Conservation (phyloP, 78 protist genomes). For the Monosiga brevicollis region DNA sequence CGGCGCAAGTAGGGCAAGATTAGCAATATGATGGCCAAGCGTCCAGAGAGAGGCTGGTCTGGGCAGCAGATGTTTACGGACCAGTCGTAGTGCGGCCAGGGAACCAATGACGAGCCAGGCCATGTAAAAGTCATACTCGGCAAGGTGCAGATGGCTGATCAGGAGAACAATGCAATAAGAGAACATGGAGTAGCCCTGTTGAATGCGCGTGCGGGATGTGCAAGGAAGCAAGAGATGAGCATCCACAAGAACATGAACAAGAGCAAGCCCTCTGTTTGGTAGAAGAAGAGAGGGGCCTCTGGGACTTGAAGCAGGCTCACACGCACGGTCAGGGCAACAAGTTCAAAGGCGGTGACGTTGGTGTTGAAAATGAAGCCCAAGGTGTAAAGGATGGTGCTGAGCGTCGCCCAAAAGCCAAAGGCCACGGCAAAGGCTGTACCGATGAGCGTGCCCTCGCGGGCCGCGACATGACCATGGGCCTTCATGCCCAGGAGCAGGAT, state of each 20-base stretch:
- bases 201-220: background rate
- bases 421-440: background rate
- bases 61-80: background rate
- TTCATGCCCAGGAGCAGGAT: conserved; percentile 4
- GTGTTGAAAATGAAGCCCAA: background rate
- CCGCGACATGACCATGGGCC: background rate
- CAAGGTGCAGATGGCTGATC: background rate
- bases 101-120: background rate
- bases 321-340: background rate
- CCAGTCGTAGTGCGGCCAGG: background rate
- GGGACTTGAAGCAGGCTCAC: too few relatives aligned
- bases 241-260: too few relatives aligned
- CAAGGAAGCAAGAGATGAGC: background rate
- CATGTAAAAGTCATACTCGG: background rate
- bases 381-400: background rate
- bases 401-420: background rate
- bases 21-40: background rate
- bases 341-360: background rate
- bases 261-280: too few relatives aligned
- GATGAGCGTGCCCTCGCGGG: conserved; percentile 1
- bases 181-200: background rate
- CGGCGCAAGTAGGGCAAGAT: background rate
- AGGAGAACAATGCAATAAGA: background rate
- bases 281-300: too few relatives aligned
- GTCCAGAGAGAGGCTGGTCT: background rate